These are phyloP conservation scores for Niebla homalea DNA, from an alignment of 495 filamentous ascomycete species.

Conservation along the genomic window DNA sequence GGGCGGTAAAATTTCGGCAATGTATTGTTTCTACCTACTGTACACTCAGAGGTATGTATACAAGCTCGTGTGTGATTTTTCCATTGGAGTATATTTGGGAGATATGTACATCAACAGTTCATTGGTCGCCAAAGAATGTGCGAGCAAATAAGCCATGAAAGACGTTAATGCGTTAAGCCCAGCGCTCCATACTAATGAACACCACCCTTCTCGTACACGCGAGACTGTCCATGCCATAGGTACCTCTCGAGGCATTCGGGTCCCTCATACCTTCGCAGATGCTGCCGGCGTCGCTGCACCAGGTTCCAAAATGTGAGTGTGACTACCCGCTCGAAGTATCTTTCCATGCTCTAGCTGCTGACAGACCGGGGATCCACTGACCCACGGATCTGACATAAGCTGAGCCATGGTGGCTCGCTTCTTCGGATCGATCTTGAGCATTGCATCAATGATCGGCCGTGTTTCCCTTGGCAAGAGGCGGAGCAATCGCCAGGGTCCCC, in stretches of 20 bases:
- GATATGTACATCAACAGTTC: background rate
- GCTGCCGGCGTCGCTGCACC: constrained; percentile 32
- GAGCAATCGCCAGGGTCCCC: constrained; percentile 88
- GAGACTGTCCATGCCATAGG: background rate
- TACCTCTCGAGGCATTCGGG: too few species aligned
- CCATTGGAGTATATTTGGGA: background rate
- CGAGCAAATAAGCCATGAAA: too few species aligned
- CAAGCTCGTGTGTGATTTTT: too few species aligned
- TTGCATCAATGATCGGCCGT: constrained; percentile 75
- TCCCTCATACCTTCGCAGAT: constrained; percentile 23
- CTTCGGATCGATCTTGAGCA: constrained; percentile 82
- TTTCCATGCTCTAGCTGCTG: constrained; percentile 45
- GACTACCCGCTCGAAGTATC: constrained; percentile 38
- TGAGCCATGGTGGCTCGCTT: constrained; percentile 73
- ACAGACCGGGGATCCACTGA: constrained; percentile 53
- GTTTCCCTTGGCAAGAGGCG: constrained; percentile 82
- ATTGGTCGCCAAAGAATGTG: too few species aligned
- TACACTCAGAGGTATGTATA: too few species aligned
- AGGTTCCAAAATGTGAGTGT: constrained; percentile 52
- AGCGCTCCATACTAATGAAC: too few species aligned
- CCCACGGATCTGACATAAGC: constrained; percentile 82
- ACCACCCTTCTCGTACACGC: too few species aligned
- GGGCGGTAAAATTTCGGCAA: too few species aligned
- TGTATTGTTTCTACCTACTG: too few species aligned
- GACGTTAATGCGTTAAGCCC: too few species aligned